phyloP scores from a whole-genome alignment of 371 early-diverging fungal genomes.

The Mucor mucedo region DNA sequence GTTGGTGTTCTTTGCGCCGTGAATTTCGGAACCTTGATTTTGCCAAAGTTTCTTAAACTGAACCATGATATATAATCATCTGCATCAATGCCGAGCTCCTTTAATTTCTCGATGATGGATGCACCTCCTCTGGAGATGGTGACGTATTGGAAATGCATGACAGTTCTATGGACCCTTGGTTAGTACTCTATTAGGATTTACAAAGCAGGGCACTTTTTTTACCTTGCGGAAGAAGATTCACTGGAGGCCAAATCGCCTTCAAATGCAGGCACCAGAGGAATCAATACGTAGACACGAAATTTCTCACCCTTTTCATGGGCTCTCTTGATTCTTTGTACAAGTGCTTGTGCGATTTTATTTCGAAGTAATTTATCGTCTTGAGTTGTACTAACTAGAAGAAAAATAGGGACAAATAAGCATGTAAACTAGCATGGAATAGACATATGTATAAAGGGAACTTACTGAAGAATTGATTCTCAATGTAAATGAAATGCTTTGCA shows the following conservation, averaged over 20 bases:
- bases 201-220: background rate
- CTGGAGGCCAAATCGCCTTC: conserved; percentile 79
- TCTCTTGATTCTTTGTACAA: conserved; percentile 78
- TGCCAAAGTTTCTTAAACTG: conserved; percentile 76
- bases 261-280: conserved; percentile 93
- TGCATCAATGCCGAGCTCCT: conserved; percentile 69
- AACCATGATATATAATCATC: conserved; percentile 81
- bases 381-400: conserved; percentile 44
- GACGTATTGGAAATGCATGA: conserved; percentile 86
- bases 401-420: background rate
- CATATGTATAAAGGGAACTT: conserved; percentile 24
- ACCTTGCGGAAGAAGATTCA: conserved; percentile 75
- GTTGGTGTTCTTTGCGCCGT: background rate
- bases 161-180: conserved; percentile 32
- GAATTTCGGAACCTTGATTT: conserved; percentile 35
- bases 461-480: conserved; percentile 97
- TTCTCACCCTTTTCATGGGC: conserved; percentile 71
- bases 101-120: conserved; percentile 70
- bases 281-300: conserved; percentile 84
- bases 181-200: background rate
- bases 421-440: background rate
- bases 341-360: conserved; percentile 61
- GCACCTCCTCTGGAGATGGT: conserved; percentile 83
- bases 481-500: conserved; percentile 89
- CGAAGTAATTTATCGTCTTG: conserved; percentile 48